Base-by-base conservation (phyloP, 805 yeast species). In the Kluyveromyces dobzhanskii region DNA sequence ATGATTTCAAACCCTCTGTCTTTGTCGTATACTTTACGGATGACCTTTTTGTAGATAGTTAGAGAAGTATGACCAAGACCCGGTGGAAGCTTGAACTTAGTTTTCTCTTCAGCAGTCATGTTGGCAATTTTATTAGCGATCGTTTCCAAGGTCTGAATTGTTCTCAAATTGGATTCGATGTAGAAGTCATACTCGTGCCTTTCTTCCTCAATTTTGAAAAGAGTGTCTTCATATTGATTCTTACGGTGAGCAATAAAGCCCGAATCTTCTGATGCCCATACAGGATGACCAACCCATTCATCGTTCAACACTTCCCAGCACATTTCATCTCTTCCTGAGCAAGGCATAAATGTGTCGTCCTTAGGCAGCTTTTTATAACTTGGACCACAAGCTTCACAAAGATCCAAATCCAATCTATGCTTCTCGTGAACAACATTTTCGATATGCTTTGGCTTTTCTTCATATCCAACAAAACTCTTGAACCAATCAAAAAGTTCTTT, bases 211-310 rank as follows among this genome's bases (percentile, higher is more conserved):
- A 88, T 85, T 58, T 94, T 81, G 67, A 87, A 88, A 39, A 92
- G 65, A 36, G 92, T 85, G 60, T 92, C 99, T 62, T 92, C 99
- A 59, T 90, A 92, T 65, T 92, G 98, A 58, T 92, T 92, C 63
- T 92, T 92, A 48, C 97, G 77, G 61, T 92, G 99, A n/a, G 98
- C 96, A 57, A 92, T 88, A 53, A 90, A 92, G 0, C 98, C 99
- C 10, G 96, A 85, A 61, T 92, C 99, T 61, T 92, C 99, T 0
- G 97, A 90, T 3, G 97, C 98, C 99, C 99, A 92, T n/a, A 95
- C 94, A 17, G 99, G 99, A 62, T 92, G 97, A 5, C 97, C 96
- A 26, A 92, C 97, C 97, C 97, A 92, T 62, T 90, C 97, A 60
- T 92, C 98, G 61, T 92, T 92, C 51, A 92, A 71, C 12, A 92